Evolutionary conservation across 208 protist genomes (phyloP), one percentile per base, ranked within the genome.

Genomic region (Wallacemonas sp.): DNA sequence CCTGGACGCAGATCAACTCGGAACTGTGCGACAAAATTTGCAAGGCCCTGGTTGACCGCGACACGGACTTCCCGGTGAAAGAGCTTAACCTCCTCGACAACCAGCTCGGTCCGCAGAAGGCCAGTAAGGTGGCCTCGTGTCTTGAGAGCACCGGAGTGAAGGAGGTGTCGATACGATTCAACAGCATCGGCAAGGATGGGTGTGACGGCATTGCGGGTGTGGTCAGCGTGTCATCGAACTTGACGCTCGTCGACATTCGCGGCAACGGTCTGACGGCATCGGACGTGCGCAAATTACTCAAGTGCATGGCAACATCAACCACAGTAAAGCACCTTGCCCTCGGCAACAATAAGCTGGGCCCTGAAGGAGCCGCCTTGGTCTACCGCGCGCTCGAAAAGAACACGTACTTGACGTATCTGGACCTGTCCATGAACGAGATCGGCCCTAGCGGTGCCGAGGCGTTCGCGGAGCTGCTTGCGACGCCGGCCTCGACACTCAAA

Each of bases 151-250:
- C 88, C 5, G 66, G 77, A 0, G 88, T 92, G 38, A 76, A 62
- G 42, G 80, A 95, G 56, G 71, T 93, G 17, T 47, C 91, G 8
- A 63, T 97, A 30, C 79, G 92, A 26, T 95, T 86, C 80, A 97
- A 97, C 63, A 78, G 92, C 70, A 93, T 97, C 68, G 92, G 89
- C 24, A 88, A 84, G 59, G 88, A 95, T 34, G 92, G 92, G n/a
- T 92, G 86, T 60, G 88, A 97, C 30, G 86, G 79, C 1, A 62
- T 97, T n/a, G 87, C 89, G 12, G 80, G 60, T 26, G 79, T 94
- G 19, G 79, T 94, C 31, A 92, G 82, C 49, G 59, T 91, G 1
- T 93, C 82, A 9, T 66, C 83, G 51, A 86, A 79, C n/a, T 49
- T 97, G 17, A 61, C 68, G 30, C 31, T 79, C 31, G 54, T 97